These are phyloP conservation scores for Boletus pseudopeckii DNA, from an alignment of 768 basidiomycete species.

Conservation along the genomic window DNA sequence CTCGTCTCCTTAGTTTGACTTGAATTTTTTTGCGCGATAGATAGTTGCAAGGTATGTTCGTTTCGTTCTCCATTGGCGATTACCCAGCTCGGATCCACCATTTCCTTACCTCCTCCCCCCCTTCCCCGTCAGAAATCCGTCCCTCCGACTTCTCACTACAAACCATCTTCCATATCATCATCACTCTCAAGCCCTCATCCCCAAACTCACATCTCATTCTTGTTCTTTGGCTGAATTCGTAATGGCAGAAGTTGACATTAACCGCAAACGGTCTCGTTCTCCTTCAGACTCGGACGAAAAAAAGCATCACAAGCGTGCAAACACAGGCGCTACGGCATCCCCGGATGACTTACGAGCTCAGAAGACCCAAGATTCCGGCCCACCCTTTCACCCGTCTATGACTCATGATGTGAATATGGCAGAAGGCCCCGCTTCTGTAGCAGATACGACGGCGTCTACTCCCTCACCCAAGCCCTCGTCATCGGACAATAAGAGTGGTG, in stretches of 20 bases:
- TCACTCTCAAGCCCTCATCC: conserved; percentile 47
- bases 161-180: conserved; percentile 35
- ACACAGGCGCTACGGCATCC: conserved; percentile 64
- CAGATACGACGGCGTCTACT: conserved; percentile 51
- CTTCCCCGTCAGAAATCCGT: conserved; percentile 50
- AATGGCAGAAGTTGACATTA: conserved; percentile 85
- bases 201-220: conserved; percentile 35
- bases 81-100: conserved; percentile 56
- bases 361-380: conserved; percentile 46
- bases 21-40: background rate
- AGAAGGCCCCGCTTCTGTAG: conserved; percentile 38
- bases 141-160: conserved; percentile 38
- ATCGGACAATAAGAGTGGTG: conserved; percentile 43
- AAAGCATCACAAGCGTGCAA: conserved; percentile 80
- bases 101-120: conserved; percentile 51
- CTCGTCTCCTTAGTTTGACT: background rate
- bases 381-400: conserved; percentile 36
- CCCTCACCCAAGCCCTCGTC: conserved; percentile 51
- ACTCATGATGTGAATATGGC: conserved; percentile 64
- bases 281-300: conserved; percentile 77
- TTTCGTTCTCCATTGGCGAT: conserved; percentile 31
- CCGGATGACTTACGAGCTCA: conserved; percentile 58
- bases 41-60: conserved; percentile 33
- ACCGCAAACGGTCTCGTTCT: conserved; percentile 84
- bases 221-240: conserved; percentile 54